A percentile compares a stretch with the other conserved stretches of the same genome.
These are phyloP conservation scores for Irpex sp. DNA, from an alignment of 1,284 basidiomycete genomes.

Conservation along the genomic window DNA sequence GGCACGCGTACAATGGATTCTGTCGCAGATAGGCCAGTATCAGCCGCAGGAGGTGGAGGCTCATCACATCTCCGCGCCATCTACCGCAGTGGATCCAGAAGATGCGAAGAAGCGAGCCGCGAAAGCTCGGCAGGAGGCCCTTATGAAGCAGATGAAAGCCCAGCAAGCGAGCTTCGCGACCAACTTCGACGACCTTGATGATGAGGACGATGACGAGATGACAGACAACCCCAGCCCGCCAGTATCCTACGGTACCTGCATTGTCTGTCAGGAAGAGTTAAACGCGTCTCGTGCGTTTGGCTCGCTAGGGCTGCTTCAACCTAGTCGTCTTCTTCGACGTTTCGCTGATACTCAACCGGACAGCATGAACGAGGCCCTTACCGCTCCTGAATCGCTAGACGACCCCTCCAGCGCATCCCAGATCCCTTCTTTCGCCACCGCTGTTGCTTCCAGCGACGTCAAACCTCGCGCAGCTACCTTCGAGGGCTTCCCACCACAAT, in stretches of 20 bases:
- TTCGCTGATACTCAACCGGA: slow-evolving; percentile 71
- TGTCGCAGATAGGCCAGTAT: slow-evolving; percentile 54
- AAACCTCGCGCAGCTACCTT: slow-evolving; percentile 51
- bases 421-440: slow-evolving; percentile 52
- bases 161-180: slow-evolving; percentile 84
- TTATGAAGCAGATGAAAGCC: slow-evolving; percentile 91
- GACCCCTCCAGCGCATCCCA: slow-evolving; percentile 29
- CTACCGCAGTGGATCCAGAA: slow-evolving; percentile 46
- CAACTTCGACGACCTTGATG: slow-evolving; percentile 64
- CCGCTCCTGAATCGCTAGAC: slow-evolving; percentile 68
- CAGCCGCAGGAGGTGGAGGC: slow-evolving; percentile 53
- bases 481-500: slow-evolving; percentile 71
- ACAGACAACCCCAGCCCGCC: slow-evolving; percentile 43
- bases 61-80: slow-evolving; percentile 39
- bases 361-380: slow-evolving; percentile 76
- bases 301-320: slow-evolving; percentile 86
- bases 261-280: slow-evolving; percentile 96
- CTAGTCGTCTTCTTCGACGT: slow-evolving; percentile 81
- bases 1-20: slow-evolving; percentile 71
- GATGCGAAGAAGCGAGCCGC: slow-evolving; percentile 77
- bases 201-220: slow-evolving; percentile 56
- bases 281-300: slow-evolving; percentile 78
- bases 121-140: slow-evolving; percentile 81
- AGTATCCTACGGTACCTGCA: slow-evolving; percentile 86
- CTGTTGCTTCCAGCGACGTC: slow-evolving; percentile 45